phyloP scores from a whole-genome alignment of 2,329 filamentous ascomycete genomes.

The Thelonectria blattea region DNA sequence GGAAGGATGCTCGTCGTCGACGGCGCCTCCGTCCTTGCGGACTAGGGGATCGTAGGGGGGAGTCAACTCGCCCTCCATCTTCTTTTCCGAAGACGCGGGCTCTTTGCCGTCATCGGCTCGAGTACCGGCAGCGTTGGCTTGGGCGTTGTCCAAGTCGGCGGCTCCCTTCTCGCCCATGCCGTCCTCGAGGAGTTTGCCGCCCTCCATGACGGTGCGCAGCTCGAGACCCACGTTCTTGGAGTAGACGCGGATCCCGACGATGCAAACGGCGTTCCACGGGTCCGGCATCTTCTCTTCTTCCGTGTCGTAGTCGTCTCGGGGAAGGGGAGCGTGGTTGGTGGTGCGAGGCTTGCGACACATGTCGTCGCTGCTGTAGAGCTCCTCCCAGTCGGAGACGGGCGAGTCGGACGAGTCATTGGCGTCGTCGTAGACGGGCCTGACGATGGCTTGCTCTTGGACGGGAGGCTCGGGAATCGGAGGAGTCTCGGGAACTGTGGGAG shows the following conservation, averaged over 20 bases:
- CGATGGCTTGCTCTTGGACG: constrained; percentile 28
- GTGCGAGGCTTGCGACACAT: constrained; percentile 58
- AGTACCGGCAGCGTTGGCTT: constrained; percentile 60
- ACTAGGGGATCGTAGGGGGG: constrained; percentile 34
- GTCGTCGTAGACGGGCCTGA: constrained; percentile 47
- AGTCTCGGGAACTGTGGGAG: too few relatives aligned
- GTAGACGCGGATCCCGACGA: constrained; percentile 67
- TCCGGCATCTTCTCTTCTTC: constrained; percentile 63
- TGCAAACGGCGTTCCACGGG: constrained; percentile 68
- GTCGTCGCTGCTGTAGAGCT: constrained; percentile 64
- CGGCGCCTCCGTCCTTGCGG: constrained; percentile 33
- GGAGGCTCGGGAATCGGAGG: constrained; percentile 3
- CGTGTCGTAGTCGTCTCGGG: constrained; percentile 53
- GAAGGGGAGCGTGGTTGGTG: constrained; percentile 42
- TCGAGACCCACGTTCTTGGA: constrained; percentile 62
- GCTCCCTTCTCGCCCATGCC: constrained; percentile 64
- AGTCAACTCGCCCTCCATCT: constrained; percentile 12
- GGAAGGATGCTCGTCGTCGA: constrained; percentile 25
- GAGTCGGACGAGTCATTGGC: constrained; percentile 65
- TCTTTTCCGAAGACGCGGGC: not conserved
- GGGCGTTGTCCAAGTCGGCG: constrained; percentile 62
- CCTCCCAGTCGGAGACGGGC: constrained; percentile 65
- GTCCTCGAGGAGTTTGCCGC: constrained; percentile 57
- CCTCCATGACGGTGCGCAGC: constrained; percentile 62
- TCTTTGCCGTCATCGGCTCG: constrained; percentile 37